Percentiles rank a stretch among this genome's conserved stretches.
These are phyloP conservation scores for Aspergillus hancockii DNA, from an alignment of 495 filamentous ascomycete species.

Conservation along the genomic window DNA sequence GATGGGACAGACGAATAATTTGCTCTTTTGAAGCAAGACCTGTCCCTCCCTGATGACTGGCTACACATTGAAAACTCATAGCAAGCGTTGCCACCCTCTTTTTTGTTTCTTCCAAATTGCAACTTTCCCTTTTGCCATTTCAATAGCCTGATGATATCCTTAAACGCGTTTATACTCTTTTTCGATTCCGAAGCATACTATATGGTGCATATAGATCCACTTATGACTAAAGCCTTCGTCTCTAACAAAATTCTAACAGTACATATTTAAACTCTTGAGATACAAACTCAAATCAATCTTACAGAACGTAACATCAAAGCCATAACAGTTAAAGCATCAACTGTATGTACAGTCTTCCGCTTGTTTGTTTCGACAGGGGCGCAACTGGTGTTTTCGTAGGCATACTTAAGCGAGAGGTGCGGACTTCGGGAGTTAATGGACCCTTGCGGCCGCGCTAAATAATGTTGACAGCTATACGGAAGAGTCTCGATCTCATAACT, in stretches of 20 bases:
- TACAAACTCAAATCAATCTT: too few species aligned
- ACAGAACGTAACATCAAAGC: too few species aligned
- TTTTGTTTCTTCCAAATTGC: background rate
- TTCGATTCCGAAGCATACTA: background rate
- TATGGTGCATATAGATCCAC: background rate
- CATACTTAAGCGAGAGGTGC: constrained; percentile 22
- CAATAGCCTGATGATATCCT: too few species aligned
- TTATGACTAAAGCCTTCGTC: too few species aligned
- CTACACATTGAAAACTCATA: background rate
- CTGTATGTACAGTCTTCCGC: too few species aligned
- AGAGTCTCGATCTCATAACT: constrained; percentile 17
- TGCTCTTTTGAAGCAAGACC: too few species aligned
- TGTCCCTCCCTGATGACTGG: too few species aligned
- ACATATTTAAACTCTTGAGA: too few species aligned
- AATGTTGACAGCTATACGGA: constrained; percentile 47
- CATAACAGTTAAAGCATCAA: too few species aligned
- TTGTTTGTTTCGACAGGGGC: background rate
- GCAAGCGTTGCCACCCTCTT: background rate
- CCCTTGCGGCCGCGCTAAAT: constrained; percentile 31
- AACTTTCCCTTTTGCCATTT: background rate
- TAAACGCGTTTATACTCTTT: too few species aligned
- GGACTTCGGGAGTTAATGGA: constrained; percentile 13
- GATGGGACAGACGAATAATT: background rate
- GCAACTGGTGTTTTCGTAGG: background rate
- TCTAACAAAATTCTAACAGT: too few species aligned